Base-by-base conservation (phyloP, 2,329 filamentous ascomycete genomes). In the Periglandula ipomoeae region DNA sequence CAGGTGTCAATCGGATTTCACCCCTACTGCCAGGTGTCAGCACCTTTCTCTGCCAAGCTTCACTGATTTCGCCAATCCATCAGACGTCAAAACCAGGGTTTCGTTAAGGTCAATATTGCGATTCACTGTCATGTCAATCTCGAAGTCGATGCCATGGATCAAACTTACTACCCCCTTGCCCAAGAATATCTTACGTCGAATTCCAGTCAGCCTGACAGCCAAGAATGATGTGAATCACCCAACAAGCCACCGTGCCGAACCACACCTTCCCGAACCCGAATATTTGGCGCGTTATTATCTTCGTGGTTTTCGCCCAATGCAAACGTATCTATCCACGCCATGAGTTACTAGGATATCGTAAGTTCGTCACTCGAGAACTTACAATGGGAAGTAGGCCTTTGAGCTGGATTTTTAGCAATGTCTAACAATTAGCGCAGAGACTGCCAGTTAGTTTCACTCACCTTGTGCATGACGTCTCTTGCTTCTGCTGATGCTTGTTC, bases 331-430 rank as follows among this genome's bases (percentile, higher is more conserved):
- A 50, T 32, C 5, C 48, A 17, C 23, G 49, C 46, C 40, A 40
- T 50, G 35, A 39, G 41, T 26, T 27, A 32, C 39, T 15, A 37
- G 15, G 5, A 4, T 6, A 19, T n/a, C 40, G 23, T 15, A 9
- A 20, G 7, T 7, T 26, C 30, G 6, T 39, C 38, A 17, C 24
- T 19, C 7, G 19, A 17, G 34, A 13, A 71, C 76, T 72, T 64
- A 82, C 73, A 82, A 59, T 39, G 77, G 76, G 51, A 83, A 82
- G 59, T 83, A 83, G 27, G 78, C 74, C 79, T 79, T 55, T 37
- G 4, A n/a, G 19, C 4, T 15, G 10, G 4, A 19, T 9, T 8
- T 43, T 44, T 48, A 35, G 24, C 32, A 10, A 17, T 5, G 27
- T 13, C 34, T 37, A 24, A n/a, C 8, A 34, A 27, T n/a, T 39